Conservation (phyloP, 2,329 filamentous ascomycete species). For the Colletotrichum costaricense region DNA sequence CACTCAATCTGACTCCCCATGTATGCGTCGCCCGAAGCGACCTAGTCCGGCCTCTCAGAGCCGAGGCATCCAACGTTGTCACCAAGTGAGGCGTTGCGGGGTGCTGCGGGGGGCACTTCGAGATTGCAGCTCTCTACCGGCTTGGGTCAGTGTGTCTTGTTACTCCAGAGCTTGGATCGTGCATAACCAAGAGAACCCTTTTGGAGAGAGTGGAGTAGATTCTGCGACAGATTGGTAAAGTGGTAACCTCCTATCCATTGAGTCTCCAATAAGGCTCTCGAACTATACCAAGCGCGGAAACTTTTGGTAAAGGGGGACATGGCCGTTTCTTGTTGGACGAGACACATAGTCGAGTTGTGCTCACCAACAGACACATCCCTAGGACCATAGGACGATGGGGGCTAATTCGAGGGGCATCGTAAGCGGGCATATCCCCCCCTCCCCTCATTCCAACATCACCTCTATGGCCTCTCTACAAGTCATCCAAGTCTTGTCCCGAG, state of each 20-base stretch:
- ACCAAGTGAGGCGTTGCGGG: slow-evolving; percentile 13
- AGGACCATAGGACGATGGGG: background rate
- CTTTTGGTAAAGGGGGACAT: background rate
- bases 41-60: background rate
- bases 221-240: background rate
- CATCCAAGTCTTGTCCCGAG: slow-evolving; percentile 19
- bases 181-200: slow-evolving; percentile 3
- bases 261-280: background rate
- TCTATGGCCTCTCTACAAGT: background rate
- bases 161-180: background rate
- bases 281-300: background rate
- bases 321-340: background rate
- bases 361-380: background rate
- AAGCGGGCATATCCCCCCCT: background rate
- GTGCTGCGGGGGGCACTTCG: slow-evolving; percentile 1
- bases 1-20: background rate
- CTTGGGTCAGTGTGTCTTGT: background rate
- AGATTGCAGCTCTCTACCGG: slow-evolving; percentile 24
- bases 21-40: slow-evolving; percentile 3
- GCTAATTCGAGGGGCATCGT: background rate
- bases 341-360: background rate
- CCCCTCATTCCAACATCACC: background rate
- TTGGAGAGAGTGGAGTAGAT: background rate
- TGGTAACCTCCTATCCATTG: background rate
- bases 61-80: slow-evolving; percentile 24